phyloP scores from a whole-genome alignment of 768 basidiomycete genomes.

The Kwoniella bestiolae region DNA sequence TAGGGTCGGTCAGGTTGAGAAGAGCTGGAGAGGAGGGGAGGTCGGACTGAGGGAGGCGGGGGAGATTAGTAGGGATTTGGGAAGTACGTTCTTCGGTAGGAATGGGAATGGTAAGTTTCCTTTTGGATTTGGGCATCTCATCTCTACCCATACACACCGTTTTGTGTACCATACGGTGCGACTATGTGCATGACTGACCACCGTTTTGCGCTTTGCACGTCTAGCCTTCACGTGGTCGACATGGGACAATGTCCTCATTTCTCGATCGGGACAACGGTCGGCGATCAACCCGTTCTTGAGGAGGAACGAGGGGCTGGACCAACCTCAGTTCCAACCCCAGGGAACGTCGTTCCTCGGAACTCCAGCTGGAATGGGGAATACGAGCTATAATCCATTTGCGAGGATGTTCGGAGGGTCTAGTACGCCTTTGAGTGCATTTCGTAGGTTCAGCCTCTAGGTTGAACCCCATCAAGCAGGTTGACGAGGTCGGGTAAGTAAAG shows the following conservation, averaged over 20 bases:
- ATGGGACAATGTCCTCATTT: neutral
- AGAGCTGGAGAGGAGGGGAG: too few species aligned
- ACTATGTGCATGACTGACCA: too few species aligned
- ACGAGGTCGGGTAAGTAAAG: too few species aligned
- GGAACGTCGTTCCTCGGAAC: neutral
- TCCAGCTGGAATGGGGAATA: too few species aligned
- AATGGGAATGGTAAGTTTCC: neutral
- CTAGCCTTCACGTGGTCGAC: neutral
- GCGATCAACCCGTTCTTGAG: neutral
- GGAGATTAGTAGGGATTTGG: neutral
- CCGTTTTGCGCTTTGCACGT: too few species aligned
- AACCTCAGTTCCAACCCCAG: neutral
- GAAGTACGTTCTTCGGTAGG: neutral
- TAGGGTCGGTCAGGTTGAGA: too few species aligned
- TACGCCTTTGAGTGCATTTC: neutral
- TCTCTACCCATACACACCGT: too few species aligned
- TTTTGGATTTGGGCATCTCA: too few species aligned
- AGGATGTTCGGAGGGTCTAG: neutral
- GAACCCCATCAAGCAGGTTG: too few species aligned
- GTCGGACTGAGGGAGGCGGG: neutral
- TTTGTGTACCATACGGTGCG: too few species aligned
- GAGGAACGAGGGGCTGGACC: neutral
- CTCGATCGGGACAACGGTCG: neutral
- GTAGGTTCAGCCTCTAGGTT: too few species aligned
- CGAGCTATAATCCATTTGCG: neutral